phyloP scores from a whole-genome alignment of 345 rosid species.

The Arabidopsis suecica region DNA sequence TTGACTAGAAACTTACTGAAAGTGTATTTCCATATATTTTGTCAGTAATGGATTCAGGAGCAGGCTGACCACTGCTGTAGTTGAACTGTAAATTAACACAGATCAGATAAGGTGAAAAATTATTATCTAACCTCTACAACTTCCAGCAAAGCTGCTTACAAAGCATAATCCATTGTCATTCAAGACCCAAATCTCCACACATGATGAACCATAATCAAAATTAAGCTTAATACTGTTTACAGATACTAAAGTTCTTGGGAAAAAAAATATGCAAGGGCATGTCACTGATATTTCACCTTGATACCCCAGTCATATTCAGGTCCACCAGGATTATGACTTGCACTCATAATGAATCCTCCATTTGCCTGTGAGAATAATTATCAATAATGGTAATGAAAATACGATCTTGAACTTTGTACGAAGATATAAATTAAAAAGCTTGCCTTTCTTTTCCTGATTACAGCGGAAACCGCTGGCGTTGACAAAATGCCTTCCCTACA shows the following conservation, averaged over 20 bases:
- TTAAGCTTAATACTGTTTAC: neutral
- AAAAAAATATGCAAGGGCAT: conserved; percentile 12
- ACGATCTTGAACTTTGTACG: conserved; percentile 9
- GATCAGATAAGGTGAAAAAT: conserved; percentile 6
- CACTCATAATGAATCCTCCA: conserved; percentile 98
- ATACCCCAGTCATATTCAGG: conserved; percentile 97
- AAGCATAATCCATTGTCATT: neutral
- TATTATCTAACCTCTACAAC: neutral
- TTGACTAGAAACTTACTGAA: conserved; percentile 65
- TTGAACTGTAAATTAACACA: conserved; percentile 62
- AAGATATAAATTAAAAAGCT: conserved; percentile 21
- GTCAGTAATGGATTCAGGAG: conserved; percentile 92
- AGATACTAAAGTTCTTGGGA: neutral
- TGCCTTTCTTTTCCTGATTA: conserved; percentile 83
- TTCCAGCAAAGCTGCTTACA: neutral
- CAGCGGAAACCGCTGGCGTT: conserved; percentile 93
- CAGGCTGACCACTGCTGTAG: conserved; percentile 94
- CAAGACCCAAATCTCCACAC: conserved; percentile 26
- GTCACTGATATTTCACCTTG: conserved; percentile 60
- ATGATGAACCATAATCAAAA: conserved; percentile 11
- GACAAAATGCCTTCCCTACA: conserved; percentile 88
- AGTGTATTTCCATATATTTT: conserved; percentile 96
- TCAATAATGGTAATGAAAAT: neutral
- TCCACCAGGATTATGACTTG: conserved; percentile 97
- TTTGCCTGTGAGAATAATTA: conserved; percentile 59